Evolutionary conservation across 176 grass and related monocot genomes (phyloP).

Genomic region (Musa beccarii): DNA sequence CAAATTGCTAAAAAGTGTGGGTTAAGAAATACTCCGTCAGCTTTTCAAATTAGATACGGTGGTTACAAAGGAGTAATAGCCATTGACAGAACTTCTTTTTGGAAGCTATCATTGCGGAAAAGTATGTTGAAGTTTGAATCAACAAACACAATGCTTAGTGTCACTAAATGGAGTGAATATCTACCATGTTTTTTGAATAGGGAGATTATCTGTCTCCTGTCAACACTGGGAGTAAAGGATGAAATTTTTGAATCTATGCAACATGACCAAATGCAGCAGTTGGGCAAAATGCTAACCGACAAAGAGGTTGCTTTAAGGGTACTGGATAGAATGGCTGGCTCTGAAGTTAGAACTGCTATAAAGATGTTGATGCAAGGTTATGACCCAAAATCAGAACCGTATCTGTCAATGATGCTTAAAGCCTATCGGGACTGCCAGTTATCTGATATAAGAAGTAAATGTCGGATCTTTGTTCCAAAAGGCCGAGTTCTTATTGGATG

Average conservation of each 20-base stretch:
- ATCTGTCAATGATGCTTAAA: conserved; percentile 75
- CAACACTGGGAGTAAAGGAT: conserved; percentile 72
- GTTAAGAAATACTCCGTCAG: conserved; percentile 60
- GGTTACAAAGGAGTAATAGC: conserved; percentile 88
- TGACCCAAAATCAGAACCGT: conserved; percentile 69
- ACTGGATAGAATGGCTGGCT: conserved; percentile 45
- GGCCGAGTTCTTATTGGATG: conserved; percentile 88
- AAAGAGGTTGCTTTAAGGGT: conserved; percentile 62
- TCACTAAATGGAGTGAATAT: conserved; percentile 78
- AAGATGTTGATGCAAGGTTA: conserved; percentile 76
- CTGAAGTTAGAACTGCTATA: conserved; percentile 42
- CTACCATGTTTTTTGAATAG: conserved; percentile 76
- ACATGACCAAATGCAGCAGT: conserved; percentile 49
- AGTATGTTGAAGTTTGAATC: conserved; percentile 99
- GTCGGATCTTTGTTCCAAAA: conserved; percentile 75
- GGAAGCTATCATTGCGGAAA: conserved; percentile 54
- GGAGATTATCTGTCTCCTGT: conserved; percentile 84
- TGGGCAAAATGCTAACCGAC: conserved; percentile 66
- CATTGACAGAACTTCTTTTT: conserved; percentile 47
- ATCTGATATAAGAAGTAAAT: conserved; percentile 65
- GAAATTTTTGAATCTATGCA: conserved; percentile 74
- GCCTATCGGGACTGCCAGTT: conserved; percentile 64
- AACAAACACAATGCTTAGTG: conserved; percentile 61
- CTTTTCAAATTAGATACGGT: conserved; percentile 94
- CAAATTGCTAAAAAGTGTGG: conserved; percentile 48